Evolutionary conservation across 2,329 filamentous ascomycete species (phyloP), one percentile per base, ranked within the genome.

Genomic region (Penicillium sp.): DNA sequence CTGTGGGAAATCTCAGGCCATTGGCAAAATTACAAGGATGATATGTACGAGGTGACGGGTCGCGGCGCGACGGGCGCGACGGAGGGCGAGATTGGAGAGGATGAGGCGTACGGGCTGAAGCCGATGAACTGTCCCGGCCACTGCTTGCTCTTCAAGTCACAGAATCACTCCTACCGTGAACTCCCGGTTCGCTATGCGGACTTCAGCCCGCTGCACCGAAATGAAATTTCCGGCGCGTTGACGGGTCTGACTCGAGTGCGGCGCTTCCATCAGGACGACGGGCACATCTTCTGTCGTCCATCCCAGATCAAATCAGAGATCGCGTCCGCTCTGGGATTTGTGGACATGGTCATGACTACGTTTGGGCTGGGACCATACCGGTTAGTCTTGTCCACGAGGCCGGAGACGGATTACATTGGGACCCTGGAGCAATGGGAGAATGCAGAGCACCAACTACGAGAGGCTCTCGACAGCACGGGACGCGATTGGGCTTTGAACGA

Each of bases 61-160:
- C 73, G 77, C 12, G 75, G 74, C n/a, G 70, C 72, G 32, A 71
- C 64, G 24, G 72, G 72, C 3, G 63, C 72, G 39, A 71, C 53
- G 32, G 69, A 69, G 5, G 66, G 66, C 2, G 75, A 80, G 51
- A 54, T 67, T 6, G 76, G 74, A 18, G 80, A 83, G 51, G 81
- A 86, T 52, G 82, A 84, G 54, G 85, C 87, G 53, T 94, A 88
- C 68, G 88, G 87, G 13, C 73, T 95, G 57, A 95, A 95, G 68
- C 89, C 89, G 11, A 95, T 95, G 89, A 95, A 95, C 65, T 95
- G 89, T 64, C 89, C 89, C 0, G 89, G 88, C 3, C 89, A 95
- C 68, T 94, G 88, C 65, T 74, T 95, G 54, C 80, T 95, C 52
- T 95, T 94, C 65, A 84, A 80, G 51, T 84, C 84, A 40, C 80